Evolutionary conservation across 176 grass and related monocot genomes (phyloP).

Genomic region (Zoysia pacifica): DNA sequence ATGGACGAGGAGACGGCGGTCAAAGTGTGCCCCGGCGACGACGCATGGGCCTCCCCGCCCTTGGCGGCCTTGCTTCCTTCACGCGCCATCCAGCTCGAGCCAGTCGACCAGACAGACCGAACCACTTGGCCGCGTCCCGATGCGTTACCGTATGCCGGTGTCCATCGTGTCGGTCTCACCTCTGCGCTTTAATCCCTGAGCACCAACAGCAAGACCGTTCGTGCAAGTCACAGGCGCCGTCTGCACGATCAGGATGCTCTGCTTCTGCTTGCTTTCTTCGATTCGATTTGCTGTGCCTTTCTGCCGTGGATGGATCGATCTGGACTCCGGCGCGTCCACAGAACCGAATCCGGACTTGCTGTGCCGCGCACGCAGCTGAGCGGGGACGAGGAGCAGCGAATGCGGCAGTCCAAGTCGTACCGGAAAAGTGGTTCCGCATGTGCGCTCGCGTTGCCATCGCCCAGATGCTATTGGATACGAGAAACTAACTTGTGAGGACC

Average conservation of each 20-base stretch:
- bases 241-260: not conserved
- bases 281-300: not conserved
- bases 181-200: not conserved
- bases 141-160: conserved; percentile 32
- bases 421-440: conserved; percentile 20
- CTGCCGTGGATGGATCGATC: not conserved
- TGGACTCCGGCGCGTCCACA: conserved; percentile 31
- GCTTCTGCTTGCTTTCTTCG: not conserved
- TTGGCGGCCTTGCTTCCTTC: not conserved
- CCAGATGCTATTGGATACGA: conserved; percentile 39
- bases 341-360: not conserved
- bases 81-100: not conserved
- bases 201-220: conserved; percentile 25
- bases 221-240: not conserved
- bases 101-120: conserved; percentile 29
- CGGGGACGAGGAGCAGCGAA: not conserved
- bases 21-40: conserved; percentile 44
- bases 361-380: conserved; percentile 11
- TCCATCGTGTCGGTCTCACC: conserved; percentile 36
- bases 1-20: conserved; percentile 15
- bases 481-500: conserved; percentile 33
- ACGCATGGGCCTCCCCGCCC: conserved; percentile 1
- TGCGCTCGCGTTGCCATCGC: conserved; percentile 40
- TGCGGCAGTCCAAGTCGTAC: conserved; percentile 34
- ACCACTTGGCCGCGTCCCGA: conserved; percentile 26